Evolutionary conservation across 768 basidiomycete species (phyloP).

Genomic region (Trametes punicea): DNA sequence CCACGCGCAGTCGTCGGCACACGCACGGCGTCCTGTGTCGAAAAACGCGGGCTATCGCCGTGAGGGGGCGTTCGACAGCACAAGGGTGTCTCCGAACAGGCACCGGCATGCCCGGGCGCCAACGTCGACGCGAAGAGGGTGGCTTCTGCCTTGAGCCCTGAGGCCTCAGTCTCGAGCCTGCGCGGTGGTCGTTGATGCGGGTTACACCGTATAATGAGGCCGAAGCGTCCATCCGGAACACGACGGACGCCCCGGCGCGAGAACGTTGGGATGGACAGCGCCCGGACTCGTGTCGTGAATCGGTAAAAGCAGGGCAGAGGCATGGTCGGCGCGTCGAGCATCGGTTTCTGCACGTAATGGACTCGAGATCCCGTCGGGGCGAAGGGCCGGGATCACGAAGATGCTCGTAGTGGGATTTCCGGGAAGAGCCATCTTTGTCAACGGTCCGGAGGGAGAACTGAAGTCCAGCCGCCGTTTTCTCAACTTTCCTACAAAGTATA

Average conservation of each 20-base stretch:
- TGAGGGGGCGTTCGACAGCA: not conserved
- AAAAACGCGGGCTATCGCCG: not conserved
- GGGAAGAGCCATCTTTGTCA: not conserved
- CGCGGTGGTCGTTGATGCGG: not conserved
- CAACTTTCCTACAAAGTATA: too few relatives aligned
- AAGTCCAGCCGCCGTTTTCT: not conserved
- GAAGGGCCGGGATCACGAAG: not conserved
- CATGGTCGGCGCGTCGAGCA: not conserved
- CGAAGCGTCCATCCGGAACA: too few relatives aligned
- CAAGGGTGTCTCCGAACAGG: not conserved
- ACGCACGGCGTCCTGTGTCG: not conserved
- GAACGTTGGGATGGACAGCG: not conserved
- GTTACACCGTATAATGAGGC: too few relatives aligned
- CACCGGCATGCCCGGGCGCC: not conserved
- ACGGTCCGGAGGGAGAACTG: not conserved
- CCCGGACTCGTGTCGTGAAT: not conserved
- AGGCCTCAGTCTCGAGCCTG: not conserved
- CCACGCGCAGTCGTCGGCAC: slow-evolving; percentile 2
- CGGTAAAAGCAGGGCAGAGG: not conserved
- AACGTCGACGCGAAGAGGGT: slow-evolving; percentile 5
- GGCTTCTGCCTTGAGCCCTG: not conserved
- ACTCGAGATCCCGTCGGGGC: not conserved
- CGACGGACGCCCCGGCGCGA: not conserved
- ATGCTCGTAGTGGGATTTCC: not conserved
- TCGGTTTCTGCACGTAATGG: not conserved